These are phyloP conservation scores for Medicago lupulina DNA, from an alignment of 306 rosid genomes.

Conservation along the genomic window DNA sequence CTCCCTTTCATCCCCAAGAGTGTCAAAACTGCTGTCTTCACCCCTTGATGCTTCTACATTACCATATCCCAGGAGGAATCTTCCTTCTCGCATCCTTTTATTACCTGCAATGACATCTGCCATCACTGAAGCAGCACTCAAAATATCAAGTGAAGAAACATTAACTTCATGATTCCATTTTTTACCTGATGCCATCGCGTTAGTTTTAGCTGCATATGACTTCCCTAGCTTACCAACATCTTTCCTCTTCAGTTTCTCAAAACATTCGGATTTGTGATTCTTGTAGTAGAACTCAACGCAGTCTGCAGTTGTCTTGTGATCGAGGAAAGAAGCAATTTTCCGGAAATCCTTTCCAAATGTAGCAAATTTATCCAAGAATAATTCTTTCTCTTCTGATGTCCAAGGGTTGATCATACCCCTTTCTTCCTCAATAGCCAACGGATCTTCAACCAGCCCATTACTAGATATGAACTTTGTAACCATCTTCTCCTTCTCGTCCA, in stretches of 20 bases:
- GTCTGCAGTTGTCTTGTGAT: conserved; percentile 94
- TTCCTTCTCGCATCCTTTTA: conserved; percentile 52
- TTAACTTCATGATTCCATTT: conserved; percentile 77
- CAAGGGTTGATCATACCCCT: conserved; percentile 85
- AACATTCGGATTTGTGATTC: conserved; percentile 83
- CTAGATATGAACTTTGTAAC: conserved; percentile 66
- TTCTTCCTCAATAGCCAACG: conserved; percentile 84
- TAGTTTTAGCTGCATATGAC: conserved; percentile 57
- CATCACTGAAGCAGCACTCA: conserved; percentile 84
- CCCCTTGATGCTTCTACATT: conserved; percentile 50
- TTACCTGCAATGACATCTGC: conserved; percentile 59
- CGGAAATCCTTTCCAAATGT: conserved; percentile 79
- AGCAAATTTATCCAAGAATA: conserved; percentile 73
- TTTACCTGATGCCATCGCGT: conserved; percentile 63
- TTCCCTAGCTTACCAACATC: conserved; percentile 64
- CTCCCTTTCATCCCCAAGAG: conserved; percentile 73
- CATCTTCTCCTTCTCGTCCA: conserved; percentile 77
- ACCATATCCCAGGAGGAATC: conserved; percentile 53
- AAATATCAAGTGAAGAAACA: conserved; percentile 81
- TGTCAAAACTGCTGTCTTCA: conserved; percentile 58
- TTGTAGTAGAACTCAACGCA: conserved; percentile 96
- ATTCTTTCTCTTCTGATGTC: conserved; percentile 70
- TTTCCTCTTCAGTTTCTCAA: conserved; percentile 68
- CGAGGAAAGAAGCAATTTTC: conserved; percentile 79
- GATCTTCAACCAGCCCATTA: conserved; percentile 92